These are phyloP conservation scores for Prinsepia uniflora DNA, from an alignment of 306 rosid genomes.

Conservation along the genomic window DNA sequence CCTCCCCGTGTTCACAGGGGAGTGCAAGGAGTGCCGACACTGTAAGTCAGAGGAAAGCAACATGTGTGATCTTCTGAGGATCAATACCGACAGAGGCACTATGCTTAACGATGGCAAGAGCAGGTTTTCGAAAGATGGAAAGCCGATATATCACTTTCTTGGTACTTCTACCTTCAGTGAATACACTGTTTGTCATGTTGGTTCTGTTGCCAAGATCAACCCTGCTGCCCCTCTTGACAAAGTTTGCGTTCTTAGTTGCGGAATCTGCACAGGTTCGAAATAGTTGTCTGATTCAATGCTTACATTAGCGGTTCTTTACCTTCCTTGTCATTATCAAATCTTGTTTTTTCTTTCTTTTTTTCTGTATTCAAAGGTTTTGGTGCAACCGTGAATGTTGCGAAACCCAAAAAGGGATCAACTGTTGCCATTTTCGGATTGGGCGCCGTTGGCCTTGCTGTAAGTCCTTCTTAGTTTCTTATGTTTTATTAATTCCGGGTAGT, in stretches of 20 bases:
- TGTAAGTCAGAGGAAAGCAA: conserved; percentile 89
- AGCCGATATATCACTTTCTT: conserved; percentile 71
- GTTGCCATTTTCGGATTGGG: conserved; percentile 88
- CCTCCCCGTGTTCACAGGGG: conserved; percentile 90
- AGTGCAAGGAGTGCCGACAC: conserved; percentile 78
- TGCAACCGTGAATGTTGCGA: conserved; percentile 86
- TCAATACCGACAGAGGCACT: conserved; percentile 78
- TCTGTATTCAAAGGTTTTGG: conserved; percentile 56
- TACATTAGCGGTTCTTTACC: not conserved
- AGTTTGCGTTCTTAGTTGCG: conserved; percentile 88
- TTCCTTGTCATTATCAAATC: not conserved
- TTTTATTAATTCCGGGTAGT: not conserved
- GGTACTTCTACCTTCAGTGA: conserved; percentile 93
- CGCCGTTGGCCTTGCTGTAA: conserved; percentile 91
- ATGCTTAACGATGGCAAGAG: conserved; percentile 61
- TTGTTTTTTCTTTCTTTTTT: not conserved
- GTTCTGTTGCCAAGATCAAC: conserved; percentile 79
- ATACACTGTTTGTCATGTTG: conserved; percentile 72
- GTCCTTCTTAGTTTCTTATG: conserved; percentile 18
- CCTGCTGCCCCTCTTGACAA: conserved; percentile 89
- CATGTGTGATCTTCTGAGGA: conserved; percentile 86
- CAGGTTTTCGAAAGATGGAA: conserved; percentile 66
- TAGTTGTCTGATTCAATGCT: not conserved
- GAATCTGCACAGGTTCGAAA: conserved; percentile 73
- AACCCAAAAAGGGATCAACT: conserved; percentile 70